These are phyloP conservation scores for Fusarium veterinarium DNA, from an alignment of 2,329 filamentous ascomycete genomes.

Conservation along the genomic window DNA sequence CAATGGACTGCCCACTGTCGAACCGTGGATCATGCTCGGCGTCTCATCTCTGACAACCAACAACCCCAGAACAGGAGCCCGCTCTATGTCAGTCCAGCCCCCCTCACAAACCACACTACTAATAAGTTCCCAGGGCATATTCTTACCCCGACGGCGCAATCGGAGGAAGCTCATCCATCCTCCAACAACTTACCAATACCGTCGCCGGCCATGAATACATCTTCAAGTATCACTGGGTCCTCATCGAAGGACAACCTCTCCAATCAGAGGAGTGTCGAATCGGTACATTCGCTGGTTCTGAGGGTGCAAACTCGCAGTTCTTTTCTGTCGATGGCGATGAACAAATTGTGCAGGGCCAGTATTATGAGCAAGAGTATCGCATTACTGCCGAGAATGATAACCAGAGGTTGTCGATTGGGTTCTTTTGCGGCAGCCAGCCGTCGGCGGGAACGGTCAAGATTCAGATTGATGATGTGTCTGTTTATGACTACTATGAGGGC, in stretches of 20 bases:
- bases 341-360: not conserved
- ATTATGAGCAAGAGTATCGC: not conserved
- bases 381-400: not conserved
- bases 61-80: not conserved
- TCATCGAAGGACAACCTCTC: not conserved
- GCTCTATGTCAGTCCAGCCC: not conserved
- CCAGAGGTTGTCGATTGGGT: not conserved
- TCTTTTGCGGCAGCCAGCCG: not conserved
- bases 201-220: not conserved
- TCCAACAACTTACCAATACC: not conserved
- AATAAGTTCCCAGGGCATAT: fast-evolving
- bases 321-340: not conserved
- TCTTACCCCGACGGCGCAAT: not conserved
- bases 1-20: not conserved
- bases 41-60: not conserved
- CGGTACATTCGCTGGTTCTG: conserved; percentile 34
- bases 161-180: not conserved
- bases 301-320: not conserved
- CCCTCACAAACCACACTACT: fast-evolving
- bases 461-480: not conserved
- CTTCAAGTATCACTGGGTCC: not conserved
- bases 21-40: not conserved
- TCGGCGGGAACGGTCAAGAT: not conserved
- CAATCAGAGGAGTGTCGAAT: not conserved
- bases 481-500: conserved; percentile 4